Evolutionary conservation across 345 rosid species (phyloP), one percentile per base, ranked within the genome.

Genomic region (Camelina neglecta): DNA sequence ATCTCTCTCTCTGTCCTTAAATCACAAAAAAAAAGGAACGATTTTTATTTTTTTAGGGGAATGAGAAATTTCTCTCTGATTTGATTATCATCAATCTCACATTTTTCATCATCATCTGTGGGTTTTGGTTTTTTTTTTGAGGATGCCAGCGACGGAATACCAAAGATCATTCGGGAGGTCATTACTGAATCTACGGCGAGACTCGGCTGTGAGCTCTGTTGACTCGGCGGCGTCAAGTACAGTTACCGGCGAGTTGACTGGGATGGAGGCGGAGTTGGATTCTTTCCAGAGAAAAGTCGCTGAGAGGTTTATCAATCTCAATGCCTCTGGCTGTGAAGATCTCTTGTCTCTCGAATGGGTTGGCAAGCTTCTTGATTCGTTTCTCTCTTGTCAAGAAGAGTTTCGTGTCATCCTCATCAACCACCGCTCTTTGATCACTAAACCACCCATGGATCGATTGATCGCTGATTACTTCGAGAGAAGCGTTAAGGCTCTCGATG

Each of bases 401-500:
- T 88, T 90, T 69, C 74, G 93, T 18, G 62, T 36, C 15, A 71
- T 90, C 20, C 36, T 88, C 44, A 66, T 64, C 26, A 85, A 81
- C 11, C 73, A 82, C 41, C 72, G 70, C 33, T 26, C 76, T 5
- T 60, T 41, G 7, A 39, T 82, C 18, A 8, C 45, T 1, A 79
- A 39, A 11, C 65, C 91, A 8, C 91, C 89, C 6, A 39, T 84
- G 83, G 87, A 88, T 65, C 85, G 90, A 16, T 8, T 87, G 67
- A 20, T 92, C 5, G 50, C 82, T 0, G 96, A 90, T 23, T 90
- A 75, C 60, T 85, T 78, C 56, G 96, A 92, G 9, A 81, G 96
- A 57, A 88, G 84, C 58, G 84, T 90, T 6, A 92, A 90, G 79
- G 93, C 97, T 9, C 90, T 90, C 1, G 96, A 92, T 26, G 91